Conservation (phyloP, 2,329 filamentous ascomycete genomes). For the Fusarium nurragi region DNA sequence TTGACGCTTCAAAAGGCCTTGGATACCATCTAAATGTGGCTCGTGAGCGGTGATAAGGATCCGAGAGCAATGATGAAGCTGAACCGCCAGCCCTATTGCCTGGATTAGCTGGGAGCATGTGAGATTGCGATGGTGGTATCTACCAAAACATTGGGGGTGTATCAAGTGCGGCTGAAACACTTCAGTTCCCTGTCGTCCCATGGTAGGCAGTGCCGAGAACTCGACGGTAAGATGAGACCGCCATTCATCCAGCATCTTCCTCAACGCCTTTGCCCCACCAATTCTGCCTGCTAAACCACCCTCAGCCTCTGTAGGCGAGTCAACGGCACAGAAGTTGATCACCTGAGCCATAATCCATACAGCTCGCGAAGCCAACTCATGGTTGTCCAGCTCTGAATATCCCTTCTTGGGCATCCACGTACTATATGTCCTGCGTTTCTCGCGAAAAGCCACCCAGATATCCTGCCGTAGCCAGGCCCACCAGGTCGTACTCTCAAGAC, state of each 20-base stretch:
- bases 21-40: slow-evolving; percentile 44
- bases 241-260: slow-evolving; percentile 46
- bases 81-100: slow-evolving; percentile 20
- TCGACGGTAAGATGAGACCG: slow-evolving; percentile 48
- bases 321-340: slow-evolving; percentile 61
- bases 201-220: slow-evolving; percentile 53
- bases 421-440: slow-evolving; percentile 63
- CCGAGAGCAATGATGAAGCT: slow-evolving; percentile 24
- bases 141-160: slow-evolving; percentile 55
- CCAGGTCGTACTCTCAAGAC: slow-evolving; percentile 68
- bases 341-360: slow-evolving; percentile 65
- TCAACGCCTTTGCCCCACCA: slow-evolving; percentile 24
- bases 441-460: slow-evolving; percentile 70
- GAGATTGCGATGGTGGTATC: rapidly evolving
- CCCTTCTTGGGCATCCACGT: slow-evolving; percentile 66
- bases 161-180: slow-evolving; percentile 60
- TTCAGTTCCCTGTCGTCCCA: slow-evolving; percentile 29
- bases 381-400: slow-evolving; percentile 57
- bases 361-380: slow-evolving; percentile 63
- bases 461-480: slow-evolving; percentile 75
- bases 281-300: background rate
- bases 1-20: slow-evolving; percentile 54
- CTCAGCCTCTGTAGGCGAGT: slow-evolving; percentile 7
- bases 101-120: background rate
- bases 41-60: slow-evolving; percentile 51